Percentiles rank a stretch among this genome's conserved stretches.
phyloP scores from a whole-genome alignment of 1,284 basidiomycete species.

The Naganishia cerealis region DNA sequence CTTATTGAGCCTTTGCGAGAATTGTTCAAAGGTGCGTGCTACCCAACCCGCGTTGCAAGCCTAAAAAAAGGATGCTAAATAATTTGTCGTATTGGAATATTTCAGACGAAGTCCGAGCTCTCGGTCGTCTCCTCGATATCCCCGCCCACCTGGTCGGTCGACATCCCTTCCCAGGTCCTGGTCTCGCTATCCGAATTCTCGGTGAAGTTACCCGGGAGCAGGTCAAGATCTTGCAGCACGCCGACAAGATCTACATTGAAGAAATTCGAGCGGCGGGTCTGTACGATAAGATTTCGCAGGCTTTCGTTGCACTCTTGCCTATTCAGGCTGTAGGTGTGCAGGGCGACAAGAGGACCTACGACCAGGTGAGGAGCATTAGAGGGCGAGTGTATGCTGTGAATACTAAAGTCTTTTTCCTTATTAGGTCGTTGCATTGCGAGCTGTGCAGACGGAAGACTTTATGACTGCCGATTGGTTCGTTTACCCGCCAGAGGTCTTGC shows the following conservation, averaged over 20 bases:
- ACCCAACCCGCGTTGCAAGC: background rate
- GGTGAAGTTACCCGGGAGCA: slow-evolving; percentile 91
- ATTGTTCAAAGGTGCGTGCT: slow-evolving; percentile 86
- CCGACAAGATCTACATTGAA: slow-evolving; percentile 95
- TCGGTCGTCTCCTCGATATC: slow-evolving; percentile 87
- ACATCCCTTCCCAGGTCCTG: slow-evolving; percentile 99
- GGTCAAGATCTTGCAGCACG: slow-evolving; percentile 89
- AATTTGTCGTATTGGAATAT: background rate
- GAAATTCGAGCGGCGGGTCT: slow-evolving; percentile 90
- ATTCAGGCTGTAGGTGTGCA: slow-evolving; percentile 97
- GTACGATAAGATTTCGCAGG: slow-evolving; percentile 94
- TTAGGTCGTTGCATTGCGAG: slow-evolving; percentile 81
- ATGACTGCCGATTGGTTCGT: slow-evolving; percentile 98
- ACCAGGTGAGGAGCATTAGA: slow-evolving; percentile 65
- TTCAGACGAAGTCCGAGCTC: slow-evolving; percentile 88
- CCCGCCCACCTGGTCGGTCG: slow-evolving; percentile 90
- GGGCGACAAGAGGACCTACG: slow-evolving; percentile 95
- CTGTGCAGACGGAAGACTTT: slow-evolving; percentile 90
- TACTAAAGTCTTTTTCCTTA: background rate
- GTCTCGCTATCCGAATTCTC: slow-evolving; percentile 96
- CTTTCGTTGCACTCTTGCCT: slow-evolving; percentile 94
- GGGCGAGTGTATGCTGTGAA: background rate
- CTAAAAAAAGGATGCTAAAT: background rate
- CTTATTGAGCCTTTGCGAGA: slow-evolving; percentile 96
- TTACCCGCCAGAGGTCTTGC: slow-evolving; percentile 88